Percentiles rank a stretch among this genome's conserved stretches.
Evolutionary conservation across 345 rosid genomes (phyloP).

Genomic region (Camelina sativa): DNA sequence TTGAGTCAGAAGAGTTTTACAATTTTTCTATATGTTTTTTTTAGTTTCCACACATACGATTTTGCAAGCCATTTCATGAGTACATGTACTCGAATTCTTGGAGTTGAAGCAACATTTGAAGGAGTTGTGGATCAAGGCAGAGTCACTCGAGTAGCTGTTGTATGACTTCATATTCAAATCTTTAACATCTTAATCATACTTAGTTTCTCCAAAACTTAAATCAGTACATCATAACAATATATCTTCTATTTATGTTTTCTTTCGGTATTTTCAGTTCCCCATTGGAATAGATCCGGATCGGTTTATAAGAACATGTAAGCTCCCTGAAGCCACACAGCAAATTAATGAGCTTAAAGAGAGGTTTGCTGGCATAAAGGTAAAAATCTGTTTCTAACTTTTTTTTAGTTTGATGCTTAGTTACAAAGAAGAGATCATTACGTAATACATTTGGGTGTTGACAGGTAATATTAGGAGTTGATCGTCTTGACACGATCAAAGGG

Average conservation of each 20-base stretch:
- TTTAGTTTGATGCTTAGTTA: not conserved
- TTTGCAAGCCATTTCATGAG: constrained; percentile 92
- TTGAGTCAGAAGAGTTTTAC: not conserved
- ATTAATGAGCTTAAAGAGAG: constrained; percentile 74
- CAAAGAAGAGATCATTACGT: not conserved
- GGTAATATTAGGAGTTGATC: constrained; percentile 83
- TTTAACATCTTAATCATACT: not conserved
- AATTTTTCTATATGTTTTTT: not conserved
- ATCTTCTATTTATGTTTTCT: not conserved
- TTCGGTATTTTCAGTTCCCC: constrained; percentile 66
- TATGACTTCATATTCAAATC: constrained; percentile 43
- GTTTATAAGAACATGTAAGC: constrained; percentile 67
- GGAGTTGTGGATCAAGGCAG: constrained; percentile 91
- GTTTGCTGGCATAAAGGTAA: constrained; percentile 83
- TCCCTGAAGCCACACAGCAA: constrained; percentile 61
- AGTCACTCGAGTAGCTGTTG: constrained; percentile 91
- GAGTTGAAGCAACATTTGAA: constrained; percentile 91
- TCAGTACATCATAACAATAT: not conserved
- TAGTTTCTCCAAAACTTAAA: constrained; percentile 5
- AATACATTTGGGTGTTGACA: not conserved
- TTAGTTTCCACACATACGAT: constrained; percentile 92
- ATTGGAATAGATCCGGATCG: constrained; percentile 92
- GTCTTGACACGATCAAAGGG: constrained; percentile 94
- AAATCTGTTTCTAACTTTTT: not conserved
- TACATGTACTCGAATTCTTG: constrained; percentile 95